Evolutionary conservation across 352 stramenopile genomes (phyloP).

Genomic region (Globisporangium radiosum): DNA sequence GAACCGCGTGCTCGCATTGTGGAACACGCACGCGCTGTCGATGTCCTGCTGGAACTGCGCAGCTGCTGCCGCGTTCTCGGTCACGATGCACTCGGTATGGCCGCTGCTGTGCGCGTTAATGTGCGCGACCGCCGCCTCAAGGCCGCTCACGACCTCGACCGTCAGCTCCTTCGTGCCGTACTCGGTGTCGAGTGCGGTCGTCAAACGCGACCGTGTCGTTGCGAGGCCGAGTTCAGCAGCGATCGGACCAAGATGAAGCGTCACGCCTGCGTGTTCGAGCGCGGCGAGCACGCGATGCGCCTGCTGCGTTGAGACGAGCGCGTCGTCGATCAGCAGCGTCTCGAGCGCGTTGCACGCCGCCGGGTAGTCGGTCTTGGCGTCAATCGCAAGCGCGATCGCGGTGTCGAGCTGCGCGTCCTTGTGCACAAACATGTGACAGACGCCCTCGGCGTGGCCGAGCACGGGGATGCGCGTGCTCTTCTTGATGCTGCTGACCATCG

Average conservation of each 20-base stretch:
- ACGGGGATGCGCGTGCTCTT: slow-evolving; percentile 96
- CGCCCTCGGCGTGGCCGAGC: slow-evolving; percentile 96
- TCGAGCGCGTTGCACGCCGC: slow-evolving; percentile 97
- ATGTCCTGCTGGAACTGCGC: slow-evolving; percentile 76
- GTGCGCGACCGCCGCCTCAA: slow-evolving; percentile 91
- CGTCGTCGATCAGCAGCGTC: slow-evolving; percentile 93
- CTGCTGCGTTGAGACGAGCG: slow-evolving; percentile 69
- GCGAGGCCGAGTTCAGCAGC: slow-evolving; percentile 69
- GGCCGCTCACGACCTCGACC: slow-evolving; percentile 88
- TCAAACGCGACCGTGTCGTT: slow-evolving; percentile 63
- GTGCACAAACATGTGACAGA: slow-evolving; percentile 98
- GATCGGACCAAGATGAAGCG: slow-evolving; percentile 86
- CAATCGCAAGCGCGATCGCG: slow-evolving; percentile 89
- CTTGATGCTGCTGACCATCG: slow-evolving; percentile 96
- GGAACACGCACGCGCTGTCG: slow-evolving; percentile 97
- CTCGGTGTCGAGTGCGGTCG: slow-evolving; percentile 86
- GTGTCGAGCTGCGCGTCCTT: slow-evolving; percentile 80
- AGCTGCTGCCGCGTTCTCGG: slow-evolving; percentile 80
- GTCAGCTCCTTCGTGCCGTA: slow-evolving; percentile 93
- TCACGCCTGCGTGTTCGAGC: slow-evolving; percentile 90
- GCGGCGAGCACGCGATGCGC: slow-evolving; percentile 72
- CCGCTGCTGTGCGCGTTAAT: slow-evolving; percentile 94
- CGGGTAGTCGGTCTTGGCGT: slow-evolving; percentile 98
- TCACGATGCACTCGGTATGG: slow-evolving; percentile 98
- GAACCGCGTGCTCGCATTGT: slow-evolving; percentile 95